Conservation (phyloP, 345 rosid genomes). For the Populus ilicifolia region DNA sequence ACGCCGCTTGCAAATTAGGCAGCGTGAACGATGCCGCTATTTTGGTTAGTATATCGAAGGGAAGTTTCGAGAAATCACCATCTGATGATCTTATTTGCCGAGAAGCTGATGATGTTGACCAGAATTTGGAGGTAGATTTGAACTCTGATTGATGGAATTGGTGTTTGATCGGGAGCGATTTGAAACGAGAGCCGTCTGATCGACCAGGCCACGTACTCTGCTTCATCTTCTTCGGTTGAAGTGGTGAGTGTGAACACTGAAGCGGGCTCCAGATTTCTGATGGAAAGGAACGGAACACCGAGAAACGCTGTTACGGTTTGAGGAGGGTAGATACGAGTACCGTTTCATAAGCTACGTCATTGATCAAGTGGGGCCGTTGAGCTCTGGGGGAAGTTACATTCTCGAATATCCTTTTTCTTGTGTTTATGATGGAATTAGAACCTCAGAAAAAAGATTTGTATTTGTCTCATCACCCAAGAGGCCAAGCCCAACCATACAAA, state of each 20-base stretch:
- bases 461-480: not conserved
- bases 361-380: not conserved
- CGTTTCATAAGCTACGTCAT: not conserved
- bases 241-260: not conserved
- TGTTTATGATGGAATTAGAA: not conserved
- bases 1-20: constrained; percentile 61
- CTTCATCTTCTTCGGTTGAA: constrained; percentile 24
- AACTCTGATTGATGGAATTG: not conserved
- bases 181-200: constrained; percentile 40
- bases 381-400: not conserved
- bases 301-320: not conserved
- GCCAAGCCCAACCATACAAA: not conserved
- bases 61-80: constrained; percentile 64
- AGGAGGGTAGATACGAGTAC: not conserved
- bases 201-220: constrained; percentile 52
- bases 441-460: not conserved
- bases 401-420: not conserved
- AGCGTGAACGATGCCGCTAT: constrained; percentile 66
- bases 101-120: not conserved
- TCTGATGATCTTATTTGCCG: not conserved
- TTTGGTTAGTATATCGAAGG: constrained; percentile 56
- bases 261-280: not conserved
- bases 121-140: not conserved
- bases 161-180: constrained; percentile 26
- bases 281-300: not conserved